Percentiles rank a stretch among this genome's conserved stretches.
Evolutionary conservation across 805 yeast species (phyloP).

Genomic region (Cyberlindnera mycetangii): DNA sequence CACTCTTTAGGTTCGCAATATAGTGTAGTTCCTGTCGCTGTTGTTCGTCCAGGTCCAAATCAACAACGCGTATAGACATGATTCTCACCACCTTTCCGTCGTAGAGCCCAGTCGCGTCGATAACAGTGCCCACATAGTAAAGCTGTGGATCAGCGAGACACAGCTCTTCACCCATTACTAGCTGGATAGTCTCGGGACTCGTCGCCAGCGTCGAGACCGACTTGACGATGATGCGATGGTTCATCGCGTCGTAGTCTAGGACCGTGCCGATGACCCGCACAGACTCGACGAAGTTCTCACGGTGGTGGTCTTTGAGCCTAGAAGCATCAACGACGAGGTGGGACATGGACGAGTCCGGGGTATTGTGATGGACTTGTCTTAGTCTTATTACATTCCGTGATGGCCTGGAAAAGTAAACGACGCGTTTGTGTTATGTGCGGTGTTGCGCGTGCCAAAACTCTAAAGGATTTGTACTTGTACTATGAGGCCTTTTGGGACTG

Average conservation of each 20-base stretch:
- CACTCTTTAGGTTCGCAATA: constrained; percentile 7
- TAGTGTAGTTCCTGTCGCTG: constrained; percentile 8
- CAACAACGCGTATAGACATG: constrained; percentile 12
- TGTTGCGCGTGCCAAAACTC: too few relatives aligned
- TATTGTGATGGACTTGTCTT: not conserved
- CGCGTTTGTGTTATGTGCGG: too few relatives aligned
- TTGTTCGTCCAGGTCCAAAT: constrained; percentile 3
- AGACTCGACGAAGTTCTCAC: constrained; percentile 16
- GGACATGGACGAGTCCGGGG: constrained; percentile 12
- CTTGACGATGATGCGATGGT: constrained; percentile 13
- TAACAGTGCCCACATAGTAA: constrained; percentile 20
- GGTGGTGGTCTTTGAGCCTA: constrained; percentile 4
- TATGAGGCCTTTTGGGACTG: too few relatives aligned
- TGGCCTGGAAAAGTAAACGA: too few relatives aligned
- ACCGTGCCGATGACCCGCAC: constrained; percentile 24
- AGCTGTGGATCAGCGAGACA: constrained; percentile 16
- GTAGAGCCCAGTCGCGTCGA: constrained; percentile 20
- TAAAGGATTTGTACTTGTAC: too few relatives aligned
- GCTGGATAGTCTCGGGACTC: constrained; percentile 3
- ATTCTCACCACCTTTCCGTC: constrained; percentile 14
- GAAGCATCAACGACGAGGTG: constrained; percentile 15
- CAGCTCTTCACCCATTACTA: constrained; percentile 17
- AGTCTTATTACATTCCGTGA: too few relatives aligned
- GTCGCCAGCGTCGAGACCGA: constrained; percentile 16
- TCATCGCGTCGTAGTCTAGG: constrained; percentile 19